Evolutionary conservation across 805 yeast genomes (phyloP).

Genomic region (Cyberlindnera meyerae): DNA sequence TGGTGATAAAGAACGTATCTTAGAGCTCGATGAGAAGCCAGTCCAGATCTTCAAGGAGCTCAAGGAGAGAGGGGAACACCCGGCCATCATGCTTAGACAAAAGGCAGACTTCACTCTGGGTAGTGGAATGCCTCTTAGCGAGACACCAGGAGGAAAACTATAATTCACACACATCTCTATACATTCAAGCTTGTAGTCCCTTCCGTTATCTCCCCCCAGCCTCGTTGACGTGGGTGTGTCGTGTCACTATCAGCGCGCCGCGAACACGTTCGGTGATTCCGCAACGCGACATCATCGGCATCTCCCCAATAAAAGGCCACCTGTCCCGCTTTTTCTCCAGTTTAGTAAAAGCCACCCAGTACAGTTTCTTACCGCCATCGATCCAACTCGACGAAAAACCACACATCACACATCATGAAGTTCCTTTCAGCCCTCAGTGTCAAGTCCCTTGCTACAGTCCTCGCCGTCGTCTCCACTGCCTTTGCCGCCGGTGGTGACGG

Average conservation of each 20-base stretch:
- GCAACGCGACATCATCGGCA: not conserved
- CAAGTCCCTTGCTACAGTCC: conserved; percentile 35
- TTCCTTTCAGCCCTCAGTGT: conserved; percentile 29
- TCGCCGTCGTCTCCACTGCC: conserved; percentile 31
- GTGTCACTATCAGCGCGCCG: conserved; percentile 1
- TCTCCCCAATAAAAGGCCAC: not conserved
- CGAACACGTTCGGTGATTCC: not conserved
- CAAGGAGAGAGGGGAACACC: conserved; percentile 79
- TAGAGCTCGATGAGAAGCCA: conserved; percentile 84
- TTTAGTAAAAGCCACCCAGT: too few species aligned
- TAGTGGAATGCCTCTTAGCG: conserved; percentile 18
- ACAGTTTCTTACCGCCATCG: too few species aligned
- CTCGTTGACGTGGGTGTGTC: not conserved
- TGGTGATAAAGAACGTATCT: conserved; percentile 82
- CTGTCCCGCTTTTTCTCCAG: too few species aligned
- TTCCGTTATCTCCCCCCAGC: too few species aligned
- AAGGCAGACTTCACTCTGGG: conserved; percentile 50
- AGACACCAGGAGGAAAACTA: conserved; percentile 41
- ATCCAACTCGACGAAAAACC: not conserved
- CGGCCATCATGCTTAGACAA: conserved; percentile 88
- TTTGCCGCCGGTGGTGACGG: conserved; percentile 42
- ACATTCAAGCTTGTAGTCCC: too few species aligned
- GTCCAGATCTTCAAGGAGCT: conserved; percentile 79
- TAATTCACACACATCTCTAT: conserved; percentile 15
- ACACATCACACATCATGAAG: conserved; percentile 33